phyloP scores from a whole-genome alignment of 768 basidiomycete species.

The Filobasidium floriforme region DNA sequence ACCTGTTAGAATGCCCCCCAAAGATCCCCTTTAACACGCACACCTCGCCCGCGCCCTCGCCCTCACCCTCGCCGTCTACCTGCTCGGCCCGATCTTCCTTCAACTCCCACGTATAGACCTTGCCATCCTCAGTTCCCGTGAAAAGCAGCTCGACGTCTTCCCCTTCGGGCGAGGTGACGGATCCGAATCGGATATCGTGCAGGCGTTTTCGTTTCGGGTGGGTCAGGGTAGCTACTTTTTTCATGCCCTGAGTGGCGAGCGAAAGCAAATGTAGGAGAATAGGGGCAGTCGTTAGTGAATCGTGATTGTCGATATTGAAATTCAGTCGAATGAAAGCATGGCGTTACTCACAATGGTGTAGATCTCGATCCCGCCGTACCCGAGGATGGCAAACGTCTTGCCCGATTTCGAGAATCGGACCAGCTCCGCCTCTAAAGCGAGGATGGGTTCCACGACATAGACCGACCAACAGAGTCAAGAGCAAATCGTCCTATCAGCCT shows the following conservation, averaged over 20 bases:
- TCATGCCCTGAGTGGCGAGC: conserved; percentile 65
- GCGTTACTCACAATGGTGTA: conserved; percentile 71
- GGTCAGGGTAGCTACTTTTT: conserved; percentile 65
- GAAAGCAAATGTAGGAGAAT: no score
- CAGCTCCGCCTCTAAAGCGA: conserved; percentile 70
- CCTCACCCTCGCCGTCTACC: conserved; percentile 22
- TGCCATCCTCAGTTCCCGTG: conserved; percentile 83
- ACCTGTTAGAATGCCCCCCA: conserved; percentile 87
- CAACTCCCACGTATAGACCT: conserved; percentile 58
- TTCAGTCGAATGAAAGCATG: no score
- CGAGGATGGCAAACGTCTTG: conserved; percentile 69
- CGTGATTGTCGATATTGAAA: background rate
- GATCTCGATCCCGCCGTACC: conserved; percentile 66
- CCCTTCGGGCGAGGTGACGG: conserved; percentile 46
- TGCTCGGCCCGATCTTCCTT: conserved; percentile 46
- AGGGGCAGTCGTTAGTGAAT: background rate
- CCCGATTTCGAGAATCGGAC: conserved; percentile 80
- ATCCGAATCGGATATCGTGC: conserved; percentile 72
- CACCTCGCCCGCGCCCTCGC: conserved; percentile 26
- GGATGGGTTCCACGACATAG: background rate
- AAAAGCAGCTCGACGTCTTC: conserved; percentile 56
- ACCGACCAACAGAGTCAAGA: conserved; percentile 7
- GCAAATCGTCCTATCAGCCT: no score
- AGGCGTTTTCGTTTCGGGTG: conserved; percentile 57
- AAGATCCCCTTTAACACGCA: conserved; percentile 50